Evolutionary conservation across 305 asterid species (phyloP).

Genomic region (Fraxinus sp.): DNA sequence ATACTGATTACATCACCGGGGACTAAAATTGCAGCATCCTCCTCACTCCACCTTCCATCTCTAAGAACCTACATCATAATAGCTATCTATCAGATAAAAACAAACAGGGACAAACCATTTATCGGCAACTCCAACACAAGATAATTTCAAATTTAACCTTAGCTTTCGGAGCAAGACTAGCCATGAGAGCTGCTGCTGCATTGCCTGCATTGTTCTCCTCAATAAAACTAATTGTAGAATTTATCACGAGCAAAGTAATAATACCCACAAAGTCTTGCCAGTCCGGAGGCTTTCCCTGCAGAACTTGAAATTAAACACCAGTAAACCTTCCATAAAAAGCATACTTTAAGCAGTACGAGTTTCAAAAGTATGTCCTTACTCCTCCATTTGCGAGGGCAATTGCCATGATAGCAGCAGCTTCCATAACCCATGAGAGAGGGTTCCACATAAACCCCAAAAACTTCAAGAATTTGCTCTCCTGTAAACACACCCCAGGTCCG

Average conservation of each 20-base stretch:
- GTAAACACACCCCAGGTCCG: conserved; percentile 20
- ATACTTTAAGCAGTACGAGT: not conserved
- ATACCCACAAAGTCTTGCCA: conserved; percentile 99
- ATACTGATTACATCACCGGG: conserved; percentile 93
- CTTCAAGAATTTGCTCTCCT: conserved; percentile 92
- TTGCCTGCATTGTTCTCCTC: conserved; percentile 99
- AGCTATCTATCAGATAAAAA: conserved; percentile 21
- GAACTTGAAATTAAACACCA: conserved; percentile 12
- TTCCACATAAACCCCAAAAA: conserved; percentile 99
- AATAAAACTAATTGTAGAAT: conserved; percentile 94
- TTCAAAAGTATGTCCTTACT: conserved; percentile 45
- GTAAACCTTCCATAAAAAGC: conserved; percentile 4
- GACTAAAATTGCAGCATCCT: conserved; percentile 79
- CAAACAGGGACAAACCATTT: not conserved
- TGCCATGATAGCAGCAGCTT: conserved; percentile 99
- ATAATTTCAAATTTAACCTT: conserved; percentile 44
- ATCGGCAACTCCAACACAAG: not conserved
- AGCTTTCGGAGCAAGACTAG: conserved; percentile 97
- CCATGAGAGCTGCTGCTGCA: conserved; percentile 99
- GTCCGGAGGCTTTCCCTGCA: conserved; percentile 97
- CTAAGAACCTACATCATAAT: conserved; percentile 65
- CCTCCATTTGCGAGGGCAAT: conserved; percentile 99
- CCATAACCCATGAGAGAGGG: conserved; percentile 99
- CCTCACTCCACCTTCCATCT: conserved; percentile 94
- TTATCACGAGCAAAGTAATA: conserved; percentile 81